Conservation (phyloP, 768 basidiomycete genomes). For the Aureoboletus auriporus region DNA sequence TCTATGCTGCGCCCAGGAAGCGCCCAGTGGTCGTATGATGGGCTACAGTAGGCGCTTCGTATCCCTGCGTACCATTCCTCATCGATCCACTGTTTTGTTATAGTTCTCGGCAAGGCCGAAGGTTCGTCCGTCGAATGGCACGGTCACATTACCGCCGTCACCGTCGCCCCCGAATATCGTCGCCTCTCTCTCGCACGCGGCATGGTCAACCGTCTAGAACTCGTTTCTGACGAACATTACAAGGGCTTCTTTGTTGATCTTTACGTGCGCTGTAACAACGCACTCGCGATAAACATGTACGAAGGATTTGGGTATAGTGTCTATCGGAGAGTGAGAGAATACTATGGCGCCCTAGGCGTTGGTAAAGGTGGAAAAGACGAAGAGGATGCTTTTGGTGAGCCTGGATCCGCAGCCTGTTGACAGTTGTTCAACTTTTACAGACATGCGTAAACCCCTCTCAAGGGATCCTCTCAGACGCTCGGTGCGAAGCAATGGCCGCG, state of each 20-base stretch:
- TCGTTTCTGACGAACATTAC: conserved; percentile 76
- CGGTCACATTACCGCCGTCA: conserved; percentile 93
- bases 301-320: conserved; percentile 92
- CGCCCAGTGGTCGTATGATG: conserved; percentile 81
- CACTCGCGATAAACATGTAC: conserved; percentile 85
- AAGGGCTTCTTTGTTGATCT: conserved; percentile 91
- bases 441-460: conserved; percentile 73
- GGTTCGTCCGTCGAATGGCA: conserved; percentile 75
- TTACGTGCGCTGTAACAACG: conserved; percentile 88
- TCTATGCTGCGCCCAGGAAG: conserved; percentile 78
- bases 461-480: conserved; percentile 59
- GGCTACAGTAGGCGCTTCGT: conserved; percentile 71
- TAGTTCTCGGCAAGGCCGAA: conserved; percentile 94
- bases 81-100: conserved; percentile 4
- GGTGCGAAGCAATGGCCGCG: conserved; percentile 66
- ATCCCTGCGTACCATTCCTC: conserved; percentile 1
- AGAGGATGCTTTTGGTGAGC: conserved; percentile 88
- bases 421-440: conserved; percentile 23
- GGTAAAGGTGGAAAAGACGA: conserved; percentile 79
- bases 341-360: conserved; percentile 73
- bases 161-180: conserved; percentile 91
- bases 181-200: conserved; percentile 80
- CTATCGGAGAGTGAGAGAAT: conserved; percentile 85
- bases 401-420: neutral
- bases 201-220: conserved; percentile 85